A percentile compares a stretch with the other conserved stretches of the same genome.
Evolutionary conservation across 1,284 basidiomycete species (phyloP).

Genomic region (Trichosporon sp.): DNA sequence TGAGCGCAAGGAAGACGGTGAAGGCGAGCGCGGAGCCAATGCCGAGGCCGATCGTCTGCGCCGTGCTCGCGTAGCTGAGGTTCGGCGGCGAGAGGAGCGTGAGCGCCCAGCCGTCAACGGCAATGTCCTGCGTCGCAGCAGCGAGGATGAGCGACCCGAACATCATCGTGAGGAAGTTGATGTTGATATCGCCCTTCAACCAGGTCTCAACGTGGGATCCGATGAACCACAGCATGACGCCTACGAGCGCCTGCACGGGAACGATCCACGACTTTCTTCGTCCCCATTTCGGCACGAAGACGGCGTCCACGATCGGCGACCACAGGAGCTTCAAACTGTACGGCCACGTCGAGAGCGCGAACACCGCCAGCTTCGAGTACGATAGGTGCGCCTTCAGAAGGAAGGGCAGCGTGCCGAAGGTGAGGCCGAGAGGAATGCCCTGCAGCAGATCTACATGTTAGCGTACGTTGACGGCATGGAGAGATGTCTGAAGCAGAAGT

Average conservation of each 20-base stretch:
- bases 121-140: conserved; percentile 98
- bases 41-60: conserved; percentile 95
- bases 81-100: conserved; percentile 93
- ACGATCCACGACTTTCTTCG: conserved; percentile 98
- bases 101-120: conserved; percentile 97
- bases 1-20: conserved; percentile 95
- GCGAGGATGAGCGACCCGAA: conserved; percentile 91
- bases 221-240: conserved; percentile 80
- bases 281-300: conserved; percentile 67
- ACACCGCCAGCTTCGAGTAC: conserved; percentile 93
- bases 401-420: conserved; percentile 85
- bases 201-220: conserved; percentile 72
- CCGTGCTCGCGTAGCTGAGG: conserved; percentile 93
- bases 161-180: conserved; percentile 72
- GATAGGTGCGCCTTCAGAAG: conserved; percentile 89
- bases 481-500: neutral
- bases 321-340: conserved; percentile 96
- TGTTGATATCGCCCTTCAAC: conserved; percentile 75
- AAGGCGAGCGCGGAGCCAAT: conserved; percentile 95
- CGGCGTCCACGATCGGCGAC: conserved; percentile 95
- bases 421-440: conserved; percentile 79
- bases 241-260: conserved; percentile 90
- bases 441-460: conserved; percentile 57
- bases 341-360: conserved; percentile 90
- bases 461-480: conserved; percentile 9